Base-by-base conservation (phyloP, 2,329 filamentous ascomycete genomes). In the Alternaria longipes region DNA sequence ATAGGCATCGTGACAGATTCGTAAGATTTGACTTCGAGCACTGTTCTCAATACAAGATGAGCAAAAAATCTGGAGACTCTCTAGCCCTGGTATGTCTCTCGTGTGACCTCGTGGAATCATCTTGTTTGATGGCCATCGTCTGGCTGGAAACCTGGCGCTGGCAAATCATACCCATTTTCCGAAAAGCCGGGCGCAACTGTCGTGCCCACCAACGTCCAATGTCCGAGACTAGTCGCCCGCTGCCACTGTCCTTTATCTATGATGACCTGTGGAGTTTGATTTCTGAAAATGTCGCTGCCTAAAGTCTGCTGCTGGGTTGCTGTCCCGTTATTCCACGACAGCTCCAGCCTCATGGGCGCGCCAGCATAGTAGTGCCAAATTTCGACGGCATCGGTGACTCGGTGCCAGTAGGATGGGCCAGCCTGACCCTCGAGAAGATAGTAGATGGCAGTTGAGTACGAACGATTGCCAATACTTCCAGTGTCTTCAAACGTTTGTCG, bases 311-410 rank as follows among this genome's bases (percentile, higher is more conserved):
- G 24, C 12, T 70, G 36, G n/a, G 52, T 60, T 28, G 63, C 55
- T 41, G 68, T 72, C 3, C 83, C 83, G 55, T 85, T 78, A 52
- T 85, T 72, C 20, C 59, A 69, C 2, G 83, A 83, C 0, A 85
- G 72, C 3, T 79, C 82, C 9, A 86, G 70, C 11, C 71, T 78
- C 50, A 86, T 68, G 1, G 84, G 84, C 7, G 84, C 83, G 5
- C 84, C 84, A 8, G 82, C 84, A 52, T 86, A 86, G 74, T 83
- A 81, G 66, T 86, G 84, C 84, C 84, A 86, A 8, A 84, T 72
- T 67, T 86, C 81, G 3, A 81, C 81, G 56, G 85, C 82, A 50
- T 70, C 65, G 59, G 84, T 79, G 60, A 84, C 80, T 5, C 82
- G 81, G 71, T 86, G 84, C 84, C 83, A 86, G 59, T 80, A 70